Base-by-base conservation (phyloP, 2,329 filamentous ascomycete genomes). In the Pseudogymnoascus sp. region DNA sequence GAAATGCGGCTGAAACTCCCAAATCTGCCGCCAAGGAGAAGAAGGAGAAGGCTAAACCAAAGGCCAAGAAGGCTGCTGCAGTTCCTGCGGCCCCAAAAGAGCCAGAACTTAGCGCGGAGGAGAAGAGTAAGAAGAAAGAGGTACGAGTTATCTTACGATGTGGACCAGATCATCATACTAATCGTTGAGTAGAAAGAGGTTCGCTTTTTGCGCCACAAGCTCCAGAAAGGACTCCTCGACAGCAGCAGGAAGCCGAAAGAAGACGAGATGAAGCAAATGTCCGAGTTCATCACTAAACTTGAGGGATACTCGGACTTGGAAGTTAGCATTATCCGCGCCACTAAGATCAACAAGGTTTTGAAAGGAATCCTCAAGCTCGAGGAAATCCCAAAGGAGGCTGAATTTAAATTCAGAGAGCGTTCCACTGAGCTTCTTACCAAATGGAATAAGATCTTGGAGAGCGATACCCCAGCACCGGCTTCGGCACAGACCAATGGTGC, bases 311-410 rank as follows among this genome's bases (percentile, higher is more conserved):
- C 33, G 18, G 55, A 57, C 65, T 82, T 97, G 3, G 92, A 97
- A 71, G 90, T 89, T 28, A 84, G 85, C 65, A 94, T 96, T 67
- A 96, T 97, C 68, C 85, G 89, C 64, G 79, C 77, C 12, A 99
- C 94, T 63, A 99, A 97, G 80, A 96, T 99, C 74, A 92, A 97
- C 83, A 99, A 99, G 77, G 92, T 99, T 9, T 81, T 99, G 61
- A 96, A 95, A 77, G 91, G 88, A 3, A 94, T 99, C 65, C 78
- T 96, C 68, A 96, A 96, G 77, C 79, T 99, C 7, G 82, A 86
- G 41, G 34, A 39, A 8, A 95, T 99, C 66, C 92, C 92, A 4
- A 86, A 86, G 63, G 94, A 99, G 65, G 89, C 92, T 34, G 89
- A 95, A 65, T 95, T 87, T 73, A 77, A 88, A 60, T 96, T 99